A percentile compares a stretch with the other conserved stretches of the same genome.
These are phyloP conservation scores for Chondrostereum purpureum DNA, from an alignment of 1,284 basidiomycete species.

Conservation along the genomic window DNA sequence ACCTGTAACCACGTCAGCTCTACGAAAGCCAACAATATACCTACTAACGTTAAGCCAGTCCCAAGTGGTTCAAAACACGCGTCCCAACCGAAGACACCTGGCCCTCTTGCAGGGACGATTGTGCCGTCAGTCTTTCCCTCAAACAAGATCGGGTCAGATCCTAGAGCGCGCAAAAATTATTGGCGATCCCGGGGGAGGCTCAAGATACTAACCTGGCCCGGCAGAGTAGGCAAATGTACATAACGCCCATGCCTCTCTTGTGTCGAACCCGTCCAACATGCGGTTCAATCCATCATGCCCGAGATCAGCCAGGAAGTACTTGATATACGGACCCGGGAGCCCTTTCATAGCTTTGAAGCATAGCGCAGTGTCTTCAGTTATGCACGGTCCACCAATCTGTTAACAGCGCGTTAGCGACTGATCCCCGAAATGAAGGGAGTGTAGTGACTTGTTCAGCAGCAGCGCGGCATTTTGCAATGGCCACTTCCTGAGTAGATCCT, in stretches of 20 bases:
- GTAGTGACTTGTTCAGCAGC: constrained; percentile 72
- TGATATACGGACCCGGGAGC: constrained; percentile 96
- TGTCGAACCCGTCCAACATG: constrained; percentile 80
- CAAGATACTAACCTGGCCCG: constrained; percentile 51
- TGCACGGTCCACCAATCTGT: constrained; percentile 80
- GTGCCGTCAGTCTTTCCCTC: constrained; percentile 86
- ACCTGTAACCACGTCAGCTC: constrained; percentile 39
- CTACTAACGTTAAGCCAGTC: constrained; percentile 66
- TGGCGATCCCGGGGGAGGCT: background rate
- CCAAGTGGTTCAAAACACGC: constrained; percentile 80
- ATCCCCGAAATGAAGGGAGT: constrained; percentile 5
- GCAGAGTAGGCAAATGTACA: constrained; percentile 95
- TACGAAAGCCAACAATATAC: constrained; percentile 1
- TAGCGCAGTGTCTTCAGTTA: constrained; percentile 96
- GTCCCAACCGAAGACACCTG: constrained; percentile 84
- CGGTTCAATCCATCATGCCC: constrained; percentile 88
- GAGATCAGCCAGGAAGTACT: constrained; percentile 76
- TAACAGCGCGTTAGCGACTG: constrained; percentile 5
- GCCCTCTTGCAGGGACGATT: constrained; percentile 84
- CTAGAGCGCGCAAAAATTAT: constrained; percentile 17
- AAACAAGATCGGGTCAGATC: constrained; percentile 76
- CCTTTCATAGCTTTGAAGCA: constrained; percentile 86
- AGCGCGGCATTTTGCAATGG: constrained; percentile 78
- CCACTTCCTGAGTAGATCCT: constrained; percentile 88
- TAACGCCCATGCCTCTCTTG: constrained; percentile 79